Evolutionary conservation across 768 basidiomycete species (phyloP), one percentile per base, ranked within the genome.

Genomic region (Udeniomyces megalosporus): DNA sequence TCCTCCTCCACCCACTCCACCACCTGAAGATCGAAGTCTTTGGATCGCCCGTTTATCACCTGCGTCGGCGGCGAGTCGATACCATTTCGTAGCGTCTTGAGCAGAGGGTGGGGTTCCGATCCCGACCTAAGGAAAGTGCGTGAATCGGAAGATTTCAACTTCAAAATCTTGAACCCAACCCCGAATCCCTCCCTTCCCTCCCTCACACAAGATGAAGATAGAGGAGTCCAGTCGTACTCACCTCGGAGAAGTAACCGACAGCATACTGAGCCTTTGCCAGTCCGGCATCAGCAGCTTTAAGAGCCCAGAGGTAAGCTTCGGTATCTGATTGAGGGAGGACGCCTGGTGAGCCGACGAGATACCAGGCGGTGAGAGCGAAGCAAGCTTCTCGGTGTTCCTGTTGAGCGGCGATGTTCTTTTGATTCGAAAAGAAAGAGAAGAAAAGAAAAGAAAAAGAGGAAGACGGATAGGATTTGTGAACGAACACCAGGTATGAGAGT

Each of bases 341-440:
- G 26, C 95, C 93, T 0, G 92, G 88, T 10, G 92, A 96, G 51
- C 95, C 95, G 64, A 97, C 93, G 66, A 99, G 84, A 71, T 99
- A 99, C 93, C 93, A 99, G 7, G 95, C 92, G 20, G 95, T 97
- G 46, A 99, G 78, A 1, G 95, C 93, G 70, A 97, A 97, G 72
- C 93, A 97, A 0, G 93, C 91, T 70, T 97, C 95, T 4, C 87
- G 84, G 71, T 99, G 95, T 69, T 83, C 84, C 75, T 96, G 92
- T 70, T 96, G 93, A 2, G 95, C 95, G 32, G 93, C 93, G 67
- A 97, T 97, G 70, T 97, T 96, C 88, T 90, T n/a, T n/a, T n/a
- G n/a, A n/a, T n/a, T n/a, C n/a, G n/a, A 69, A 11, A 14, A 35
- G 50, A n/a, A 50, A 17, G 42, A 24, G 4, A 8, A 47, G 24